A percentile compares a stretch with the other conserved stretches of the same genome.
These are phyloP conservation scores for Pichia manshurica DNA, from an alignment of 805 yeast species.

Conservation along the genomic window DNA sequence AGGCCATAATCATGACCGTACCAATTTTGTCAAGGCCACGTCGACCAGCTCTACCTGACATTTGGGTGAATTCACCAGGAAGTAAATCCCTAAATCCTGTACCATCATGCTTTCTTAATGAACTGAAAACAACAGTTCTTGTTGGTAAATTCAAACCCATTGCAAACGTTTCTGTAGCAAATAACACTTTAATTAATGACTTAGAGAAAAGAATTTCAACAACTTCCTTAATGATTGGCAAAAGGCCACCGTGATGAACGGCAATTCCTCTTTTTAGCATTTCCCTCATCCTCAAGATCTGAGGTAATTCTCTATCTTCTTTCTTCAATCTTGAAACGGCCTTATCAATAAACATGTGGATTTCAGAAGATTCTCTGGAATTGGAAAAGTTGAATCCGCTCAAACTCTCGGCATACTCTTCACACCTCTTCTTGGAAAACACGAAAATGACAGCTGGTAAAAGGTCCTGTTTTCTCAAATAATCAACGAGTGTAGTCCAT, in stretches of 20 bases:
- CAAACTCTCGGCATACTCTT: conserved; percentile 81
- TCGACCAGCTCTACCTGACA: conserved; percentile 99
- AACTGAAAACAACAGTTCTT: conserved; percentile 88
- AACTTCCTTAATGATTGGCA: conserved; percentile 88
- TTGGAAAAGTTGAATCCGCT: conserved; percentile 71
- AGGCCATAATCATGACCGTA: conserved; percentile 89
- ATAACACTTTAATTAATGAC: conserved; percentile 79
- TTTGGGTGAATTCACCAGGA: conserved; percentile 97
- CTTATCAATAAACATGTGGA: conserved; percentile 87
- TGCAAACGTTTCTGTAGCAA: conserved; percentile 98
- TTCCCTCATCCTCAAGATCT: conserved; percentile 75
- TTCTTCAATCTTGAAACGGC: conserved; percentile 82
- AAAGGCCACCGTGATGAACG: conserved; percentile 93
- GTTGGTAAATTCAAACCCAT: conserved; percentile 98
- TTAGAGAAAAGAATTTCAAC: conserved; percentile 89
- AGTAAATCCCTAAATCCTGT: conserved; percentile 68
- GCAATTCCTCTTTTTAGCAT: conserved; percentile 90
- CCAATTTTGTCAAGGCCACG: conserved; percentile 93
- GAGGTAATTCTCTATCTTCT: conserved; percentile 92
- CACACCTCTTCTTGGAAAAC: conserved; percentile 89
- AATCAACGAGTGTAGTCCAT: conserved; percentile 70
- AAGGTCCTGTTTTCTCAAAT: conserved; percentile 58
- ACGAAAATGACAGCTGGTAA: conserved; percentile 92
- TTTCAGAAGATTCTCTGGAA: conserved; percentile 82
- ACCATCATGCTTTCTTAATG: conserved; percentile 87